phyloP scores from a whole-genome alignment of 2,329 filamentous ascomycete genomes.

The Cladophialophora carrionii region DNA sequence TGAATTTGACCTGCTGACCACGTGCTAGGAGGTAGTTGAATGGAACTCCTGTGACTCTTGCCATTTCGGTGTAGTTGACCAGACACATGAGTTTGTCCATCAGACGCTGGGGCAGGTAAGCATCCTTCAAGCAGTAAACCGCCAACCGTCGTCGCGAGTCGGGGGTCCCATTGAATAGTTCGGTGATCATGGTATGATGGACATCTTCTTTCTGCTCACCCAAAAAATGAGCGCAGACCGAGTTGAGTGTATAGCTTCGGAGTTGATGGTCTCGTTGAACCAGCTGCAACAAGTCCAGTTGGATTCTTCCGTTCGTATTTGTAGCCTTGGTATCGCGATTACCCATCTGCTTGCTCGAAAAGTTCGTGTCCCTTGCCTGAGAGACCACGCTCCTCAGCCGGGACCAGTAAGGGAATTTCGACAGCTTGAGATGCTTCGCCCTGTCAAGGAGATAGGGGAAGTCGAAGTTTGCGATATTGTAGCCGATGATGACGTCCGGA shows the following conservation, averaged over 20 bases:
- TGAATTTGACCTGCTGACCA: constrained; percentile 95
- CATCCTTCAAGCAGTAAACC: constrained; percentile 96
- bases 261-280: constrained; percentile 94
- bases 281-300: constrained; percentile 91
- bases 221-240: constrained; percentile 90
- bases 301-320: constrained; percentile 90
- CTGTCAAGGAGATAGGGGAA: constrained; percentile 93
- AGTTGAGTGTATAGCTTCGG: constrained; percentile 95
- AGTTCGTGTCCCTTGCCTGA: constrained; percentile 75
- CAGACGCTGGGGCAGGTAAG: constrained; percentile 87
- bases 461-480: constrained; percentile 99
- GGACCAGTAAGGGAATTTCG: constrained; percentile 83
- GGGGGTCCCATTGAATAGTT: constrained; percentile 92
- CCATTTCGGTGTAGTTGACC: constrained; percentile 99
- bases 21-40: constrained; percentile 92
- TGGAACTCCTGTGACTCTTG: constrained; percentile 95
- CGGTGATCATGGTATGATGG: constrained; percentile 98
- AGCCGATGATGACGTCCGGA: constrained; percentile 96
- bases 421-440: constrained; percentile 79
- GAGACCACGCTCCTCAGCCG: constrained; percentile 73
- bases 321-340: constrained; percentile 92
- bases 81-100: constrained; percentile 98
- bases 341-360: constrained; percentile 98
- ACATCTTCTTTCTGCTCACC: constrained; percentile 99
- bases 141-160: constrained; percentile 89